A percentile compares a stretch with the other conserved stretches of the same genome.
phyloP scores from a whole-genome alignment of 148 eudicot species.

The Silene latifolia region DNA sequence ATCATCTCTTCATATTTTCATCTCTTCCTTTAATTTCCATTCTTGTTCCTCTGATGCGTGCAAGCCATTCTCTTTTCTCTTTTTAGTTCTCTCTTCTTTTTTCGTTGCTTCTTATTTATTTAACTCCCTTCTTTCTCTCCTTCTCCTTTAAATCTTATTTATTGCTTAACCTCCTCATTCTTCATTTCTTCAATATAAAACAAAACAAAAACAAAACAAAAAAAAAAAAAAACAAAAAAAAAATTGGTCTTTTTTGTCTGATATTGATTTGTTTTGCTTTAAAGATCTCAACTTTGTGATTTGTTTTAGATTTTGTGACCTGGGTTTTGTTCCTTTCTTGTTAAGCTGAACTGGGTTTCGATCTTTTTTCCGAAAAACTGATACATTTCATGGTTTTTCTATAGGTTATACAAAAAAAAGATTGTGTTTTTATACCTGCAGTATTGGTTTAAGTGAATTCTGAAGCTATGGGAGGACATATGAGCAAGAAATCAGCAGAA shows the following conservation, averaged over 20 bases:
- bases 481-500: constrained; percentile 65
- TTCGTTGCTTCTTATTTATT: constrained; percentile 54
- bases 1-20: constrained; percentile 31
- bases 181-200: constrained; percentile 1
- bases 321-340: constrained; percentile 23
- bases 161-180: constrained; percentile 16
- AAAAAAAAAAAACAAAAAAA: not conserved
- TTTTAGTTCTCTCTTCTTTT: constrained; percentile 13
- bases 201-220: too few relatives aligned
- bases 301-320: constrained; percentile 1
- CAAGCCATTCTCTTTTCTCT: constrained; percentile 58
- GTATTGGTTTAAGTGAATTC: constrained; percentile 13
- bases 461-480: constrained; percentile 65
- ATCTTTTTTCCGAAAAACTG: constrained; percentile 4
- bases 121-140: constrained; percentile 28
- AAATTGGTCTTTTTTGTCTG: not conserved
- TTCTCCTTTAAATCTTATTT: not conserved
- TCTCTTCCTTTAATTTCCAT: constrained; percentile 2
- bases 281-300: constrained; percentile 22
- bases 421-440: constrained; percentile 12
- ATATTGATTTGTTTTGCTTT: not conserved
- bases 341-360: constrained; percentile 16
- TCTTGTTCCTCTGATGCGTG: constrained; percentile 64
- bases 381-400: not conserved
- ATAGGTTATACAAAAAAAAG: not conserved